These are phyloP conservation scores for Nakataea oryzae DNA, from an alignment of 2,329 filamentous ascomycete genomes.

Conservation along the genomic window DNA sequence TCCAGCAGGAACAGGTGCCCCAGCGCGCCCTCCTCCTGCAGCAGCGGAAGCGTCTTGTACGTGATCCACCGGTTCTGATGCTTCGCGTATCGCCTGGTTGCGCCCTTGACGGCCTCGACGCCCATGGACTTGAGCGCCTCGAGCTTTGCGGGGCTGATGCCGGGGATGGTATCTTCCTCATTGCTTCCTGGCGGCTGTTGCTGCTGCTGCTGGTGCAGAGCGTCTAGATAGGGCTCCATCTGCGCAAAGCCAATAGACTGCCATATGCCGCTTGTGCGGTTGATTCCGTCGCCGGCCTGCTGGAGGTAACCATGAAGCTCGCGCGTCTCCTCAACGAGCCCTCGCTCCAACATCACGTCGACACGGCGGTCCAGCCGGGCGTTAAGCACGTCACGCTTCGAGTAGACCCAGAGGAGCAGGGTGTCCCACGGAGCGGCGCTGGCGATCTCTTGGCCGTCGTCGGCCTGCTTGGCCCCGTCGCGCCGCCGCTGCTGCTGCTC, in stretches of 20 bases:
- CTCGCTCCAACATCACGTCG: constrained; percentile 65
- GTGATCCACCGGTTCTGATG: constrained; percentile 82
- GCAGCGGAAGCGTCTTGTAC: constrained; percentile 64
- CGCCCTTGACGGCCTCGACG: constrained; percentile 67
- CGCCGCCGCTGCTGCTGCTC: constrained; percentile 47
- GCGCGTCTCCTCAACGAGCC: constrained; percentile 37
- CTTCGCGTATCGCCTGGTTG: constrained; percentile 80
- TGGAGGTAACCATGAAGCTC: constrained; percentile 31
- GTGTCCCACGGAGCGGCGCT: constrained; percentile 33
- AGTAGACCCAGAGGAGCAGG: constrained; percentile 80
- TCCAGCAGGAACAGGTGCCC: constrained; percentile 69
- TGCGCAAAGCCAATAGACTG: constrained; percentile 96
- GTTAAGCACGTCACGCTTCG: constrained; percentile 57
- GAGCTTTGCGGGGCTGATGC: constrained; percentile 18
- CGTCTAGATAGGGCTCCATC: constrained; percentile 58
- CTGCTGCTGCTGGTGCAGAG: background rate
- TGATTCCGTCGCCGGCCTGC: constrained; percentile 41
- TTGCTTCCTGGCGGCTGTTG: background rate
- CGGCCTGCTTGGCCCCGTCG: constrained; percentile 5
- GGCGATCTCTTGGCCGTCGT: background rate
- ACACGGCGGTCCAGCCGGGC: constrained; percentile 66
- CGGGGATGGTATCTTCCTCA: constrained; percentile 15
- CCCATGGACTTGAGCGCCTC: constrained; percentile 45
- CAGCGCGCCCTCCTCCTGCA: constrained; percentile 43
- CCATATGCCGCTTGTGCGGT: constrained; percentile 81